These are phyloP conservation scores for Synchytrium microbalum DNA, from an alignment of 371 early-diverging fungal species.

Conservation along the genomic window DNA sequence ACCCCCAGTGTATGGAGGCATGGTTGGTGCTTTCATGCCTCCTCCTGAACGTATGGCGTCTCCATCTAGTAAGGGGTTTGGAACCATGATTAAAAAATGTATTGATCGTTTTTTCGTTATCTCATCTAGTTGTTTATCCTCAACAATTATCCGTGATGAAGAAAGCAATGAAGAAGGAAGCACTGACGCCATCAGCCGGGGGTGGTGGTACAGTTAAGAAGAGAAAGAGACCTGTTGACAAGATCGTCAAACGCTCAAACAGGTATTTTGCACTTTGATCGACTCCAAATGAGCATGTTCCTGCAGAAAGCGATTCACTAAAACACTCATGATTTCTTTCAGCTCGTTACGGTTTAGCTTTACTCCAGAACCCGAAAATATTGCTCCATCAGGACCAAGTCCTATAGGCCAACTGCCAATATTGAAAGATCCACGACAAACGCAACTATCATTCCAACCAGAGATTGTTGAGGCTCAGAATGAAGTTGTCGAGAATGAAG, in stretches of 20 bases:
- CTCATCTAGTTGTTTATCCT: background rate
- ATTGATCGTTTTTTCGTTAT: background rate
- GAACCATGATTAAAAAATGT: too few species aligned
- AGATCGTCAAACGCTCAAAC: background rate
- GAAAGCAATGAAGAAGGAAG: background rate
- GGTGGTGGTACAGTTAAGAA: background rate
- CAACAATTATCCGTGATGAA: background rate
- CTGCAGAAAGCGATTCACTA: too few species aligned
- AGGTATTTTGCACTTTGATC: background rate
- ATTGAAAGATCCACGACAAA: background rate
- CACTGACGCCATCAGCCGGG: background rate
- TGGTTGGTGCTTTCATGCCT: background rate
- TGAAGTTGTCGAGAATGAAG: constrained; percentile 38
- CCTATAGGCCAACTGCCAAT: background rate
- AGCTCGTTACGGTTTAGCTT: background rate
- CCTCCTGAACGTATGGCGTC: background rate
- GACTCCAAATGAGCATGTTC: too few species aligned
- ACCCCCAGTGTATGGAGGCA: background rate
- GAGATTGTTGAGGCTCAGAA: background rate
- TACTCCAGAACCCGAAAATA: background rate
- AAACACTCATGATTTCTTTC: too few species aligned
- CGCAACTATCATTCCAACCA: background rate
- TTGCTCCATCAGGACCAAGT: background rate
- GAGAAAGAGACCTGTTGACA: background rate
- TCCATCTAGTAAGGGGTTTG: too few species aligned